Conservation (phyloP, 1,139 yeast species). For the Yamadazyma kanchanaburiensis region DNA sequence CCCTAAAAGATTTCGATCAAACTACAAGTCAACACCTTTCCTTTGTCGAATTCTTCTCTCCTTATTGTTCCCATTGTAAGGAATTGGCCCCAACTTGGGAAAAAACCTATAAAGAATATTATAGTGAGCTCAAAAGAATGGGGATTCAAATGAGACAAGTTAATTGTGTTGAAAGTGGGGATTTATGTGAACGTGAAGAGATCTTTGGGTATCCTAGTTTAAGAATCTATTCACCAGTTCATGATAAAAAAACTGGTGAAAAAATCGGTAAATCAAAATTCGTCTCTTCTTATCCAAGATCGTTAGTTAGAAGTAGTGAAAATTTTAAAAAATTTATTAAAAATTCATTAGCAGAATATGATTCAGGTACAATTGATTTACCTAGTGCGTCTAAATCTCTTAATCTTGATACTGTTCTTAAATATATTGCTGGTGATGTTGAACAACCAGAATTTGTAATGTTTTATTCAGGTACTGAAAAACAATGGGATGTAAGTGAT, state of each 20-base stretch:
- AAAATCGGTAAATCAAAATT: conserved; percentile 29
- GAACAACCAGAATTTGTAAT: conserved; percentile 53
- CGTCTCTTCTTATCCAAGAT: conserved; percentile 46
- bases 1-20: conserved; percentile 38
- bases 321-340: conserved; percentile 51
- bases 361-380: conserved; percentile 31
- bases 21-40: conserved; percentile 46
- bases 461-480: conserved; percentile 57
- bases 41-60: conserved; percentile 65
- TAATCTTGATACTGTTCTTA: conserved; percentile 31
- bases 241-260: conserved; percentile 24
- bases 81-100: conserved; percentile 65
- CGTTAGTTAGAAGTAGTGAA: conserved; percentile 43
- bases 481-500: conserved; percentile 38
- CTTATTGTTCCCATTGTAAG: conserved; percentile 70
- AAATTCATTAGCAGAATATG: conserved; percentile 47
- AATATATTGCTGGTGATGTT: conserved; percentile 45
- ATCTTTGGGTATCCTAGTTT: conserved; percentile 57
- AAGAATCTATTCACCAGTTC: conserved; percentile 56
- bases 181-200: conserved; percentile 61
- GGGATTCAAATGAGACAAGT: conserved; percentile 63
- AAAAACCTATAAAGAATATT: conserved; percentile 45
- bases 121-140: conserved; percentile 31
- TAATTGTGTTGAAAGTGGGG: conserved; percentile 70
- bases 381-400: conserved; percentile 35